Evolutionary conservation across 176 grass and related monocot genomes (phyloP).

Genomic region (Saccharum spontaneum): DNA sequence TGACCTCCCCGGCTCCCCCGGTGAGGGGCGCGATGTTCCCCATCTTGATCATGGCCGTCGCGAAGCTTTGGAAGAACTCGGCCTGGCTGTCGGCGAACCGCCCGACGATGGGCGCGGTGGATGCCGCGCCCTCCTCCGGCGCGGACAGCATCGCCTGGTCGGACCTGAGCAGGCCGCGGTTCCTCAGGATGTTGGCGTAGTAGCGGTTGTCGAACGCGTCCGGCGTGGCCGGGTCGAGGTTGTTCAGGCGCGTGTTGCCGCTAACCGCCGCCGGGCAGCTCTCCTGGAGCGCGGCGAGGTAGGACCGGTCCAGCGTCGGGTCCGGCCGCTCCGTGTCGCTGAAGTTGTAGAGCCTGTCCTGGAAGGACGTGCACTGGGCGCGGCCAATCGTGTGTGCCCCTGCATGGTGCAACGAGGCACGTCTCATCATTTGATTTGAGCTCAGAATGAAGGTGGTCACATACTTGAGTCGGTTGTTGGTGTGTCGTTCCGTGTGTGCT

Average conservation of each 20-base stretch:
- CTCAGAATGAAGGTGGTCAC: no score
- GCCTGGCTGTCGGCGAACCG: slow-evolving; percentile 51
- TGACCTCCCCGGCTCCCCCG: no score
- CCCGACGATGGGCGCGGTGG: slow-evolving; percentile 43
- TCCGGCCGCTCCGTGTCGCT: slow-evolving; percentile 30
- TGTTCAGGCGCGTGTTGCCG: slow-evolving; percentile 22
- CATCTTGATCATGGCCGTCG: slow-evolving; percentile 77
- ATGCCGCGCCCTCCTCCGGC: slow-evolving; percentile 20
- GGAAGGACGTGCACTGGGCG: slow-evolving; percentile 51
- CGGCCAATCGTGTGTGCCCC: slow-evolving; percentile 86
- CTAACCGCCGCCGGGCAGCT: slow-evolving; percentile 41
- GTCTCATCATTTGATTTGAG: neutral
- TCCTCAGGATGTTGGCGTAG: slow-evolving; percentile 47
- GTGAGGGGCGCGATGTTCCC: slow-evolving; percentile 58
- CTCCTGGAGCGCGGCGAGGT: slow-evolving; percentile 33
- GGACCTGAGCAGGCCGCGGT: slow-evolving; percentile 61
- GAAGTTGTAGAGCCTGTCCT: slow-evolving; percentile 66
- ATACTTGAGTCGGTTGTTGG: no score
- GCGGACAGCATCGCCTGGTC: slow-evolving; percentile 70
- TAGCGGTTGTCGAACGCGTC: slow-evolving; percentile 70
- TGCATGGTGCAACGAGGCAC: slow-evolving; percentile 5
- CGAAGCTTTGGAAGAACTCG: slow-evolving; percentile 70
- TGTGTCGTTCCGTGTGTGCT: neutral
- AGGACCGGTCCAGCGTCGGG: slow-evolving; percentile 54
- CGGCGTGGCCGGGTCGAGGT: slow-evolving; percentile 63